phyloP scores from a whole-genome alignment of 2,329 filamentous ascomycete species.

The Ophiognomonia clavigignenti-juglandacearum region DNA sequence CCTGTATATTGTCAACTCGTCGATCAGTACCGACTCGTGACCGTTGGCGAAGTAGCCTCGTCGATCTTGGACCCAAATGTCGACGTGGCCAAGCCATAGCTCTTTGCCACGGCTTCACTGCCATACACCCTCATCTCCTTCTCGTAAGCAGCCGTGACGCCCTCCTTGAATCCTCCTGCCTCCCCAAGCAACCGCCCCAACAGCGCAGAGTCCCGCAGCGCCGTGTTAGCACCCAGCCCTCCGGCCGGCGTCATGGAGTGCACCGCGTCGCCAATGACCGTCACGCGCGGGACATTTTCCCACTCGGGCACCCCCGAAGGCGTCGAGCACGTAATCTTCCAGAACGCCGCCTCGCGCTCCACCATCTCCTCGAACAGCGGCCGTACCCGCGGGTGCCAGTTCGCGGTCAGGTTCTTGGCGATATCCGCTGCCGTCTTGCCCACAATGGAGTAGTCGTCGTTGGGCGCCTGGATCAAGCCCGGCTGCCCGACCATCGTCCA shows the following conservation, averaged over 20 bases:
- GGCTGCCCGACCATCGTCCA: slow-evolving; percentile 59
- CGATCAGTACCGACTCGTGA: neutral
- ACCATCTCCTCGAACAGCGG: slow-evolving; percentile 55
- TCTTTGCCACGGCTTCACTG: slow-evolving; percentile 49
- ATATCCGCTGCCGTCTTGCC: slow-evolving; percentile 53
- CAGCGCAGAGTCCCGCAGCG: slow-evolving; percentile 49
- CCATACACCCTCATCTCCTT: slow-evolving; percentile 57
- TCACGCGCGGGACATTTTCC: slow-evolving; percentile 53
- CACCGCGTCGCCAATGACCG: slow-evolving; percentile 53
- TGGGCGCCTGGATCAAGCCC: slow-evolving; percentile 52
- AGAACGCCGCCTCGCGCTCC: slow-evolving; percentile 54
- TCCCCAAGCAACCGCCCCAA: slow-evolving; percentile 47
- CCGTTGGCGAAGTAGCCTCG: slow-evolving; percentile 26
- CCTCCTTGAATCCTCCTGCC: slow-evolving; percentile 48
- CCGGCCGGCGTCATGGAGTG: slow-evolving; percentile 56
- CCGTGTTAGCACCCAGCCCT: slow-evolving; percentile 54
- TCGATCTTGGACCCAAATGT: slow-evolving; percentile 43
- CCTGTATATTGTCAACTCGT: no score
- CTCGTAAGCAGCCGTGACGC: slow-evolving; percentile 53
- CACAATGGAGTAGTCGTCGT: slow-evolving; percentile 54
- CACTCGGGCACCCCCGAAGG: slow-evolving; percentile 57
- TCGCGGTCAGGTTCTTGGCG: slow-evolving; percentile 45
- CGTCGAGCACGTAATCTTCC: slow-evolving; percentile 61
- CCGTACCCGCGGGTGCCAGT: slow-evolving; percentile 53
- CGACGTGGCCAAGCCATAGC: slow-evolving; percentile 42